phyloP scores from a whole-genome alignment of 2,329 filamentous ascomycete species.

The Fusarium pseudonygamai region DNA sequence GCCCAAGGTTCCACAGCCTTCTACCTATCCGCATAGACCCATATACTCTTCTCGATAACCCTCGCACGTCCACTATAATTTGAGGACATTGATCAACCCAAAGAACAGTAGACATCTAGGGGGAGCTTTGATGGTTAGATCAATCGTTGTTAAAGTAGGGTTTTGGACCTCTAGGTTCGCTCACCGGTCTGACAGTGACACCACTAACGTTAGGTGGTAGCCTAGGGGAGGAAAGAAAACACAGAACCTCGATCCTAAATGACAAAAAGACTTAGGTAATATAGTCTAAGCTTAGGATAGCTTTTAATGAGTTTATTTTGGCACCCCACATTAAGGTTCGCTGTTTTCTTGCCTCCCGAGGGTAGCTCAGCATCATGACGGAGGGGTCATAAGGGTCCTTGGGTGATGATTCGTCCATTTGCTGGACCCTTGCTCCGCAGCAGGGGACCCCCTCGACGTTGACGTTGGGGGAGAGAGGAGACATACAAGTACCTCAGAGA shows the following conservation, averaged over 20 bases:
- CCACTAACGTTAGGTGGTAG: not conserved
- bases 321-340: too few species aligned
- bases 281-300: too few species aligned
- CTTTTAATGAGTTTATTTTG: too few species aligned
- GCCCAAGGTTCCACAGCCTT: not conserved
- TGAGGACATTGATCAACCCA: not conserved
- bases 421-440: slow-evolving; percentile 19
- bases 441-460: slow-evolving; percentile 11
- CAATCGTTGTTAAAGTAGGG: not conserved
- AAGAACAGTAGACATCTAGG: not conserved
- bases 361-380: slow-evolving; percentile 29
- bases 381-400: slow-evolving; percentile 11
- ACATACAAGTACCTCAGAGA: slow-evolving; percentile 5
- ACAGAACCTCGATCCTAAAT: too few species aligned
- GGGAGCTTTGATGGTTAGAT: not conserved
- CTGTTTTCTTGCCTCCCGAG: too few species aligned
- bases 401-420: slow-evolving; percentile 13
- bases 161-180: not conserved
- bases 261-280: too few species aligned
- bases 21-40: not conserved
- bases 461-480: slow-evolving; percentile 1
- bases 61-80: not conserved
- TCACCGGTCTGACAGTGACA: slow-evolving; percentile 15
- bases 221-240: too few species aligned
- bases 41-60: not conserved